Evolutionary conservation across 192 early-diverging fungal species (phyloP), one percentile per base, ranked within the genome.

Genomic region (Podila minutissima): DNA sequence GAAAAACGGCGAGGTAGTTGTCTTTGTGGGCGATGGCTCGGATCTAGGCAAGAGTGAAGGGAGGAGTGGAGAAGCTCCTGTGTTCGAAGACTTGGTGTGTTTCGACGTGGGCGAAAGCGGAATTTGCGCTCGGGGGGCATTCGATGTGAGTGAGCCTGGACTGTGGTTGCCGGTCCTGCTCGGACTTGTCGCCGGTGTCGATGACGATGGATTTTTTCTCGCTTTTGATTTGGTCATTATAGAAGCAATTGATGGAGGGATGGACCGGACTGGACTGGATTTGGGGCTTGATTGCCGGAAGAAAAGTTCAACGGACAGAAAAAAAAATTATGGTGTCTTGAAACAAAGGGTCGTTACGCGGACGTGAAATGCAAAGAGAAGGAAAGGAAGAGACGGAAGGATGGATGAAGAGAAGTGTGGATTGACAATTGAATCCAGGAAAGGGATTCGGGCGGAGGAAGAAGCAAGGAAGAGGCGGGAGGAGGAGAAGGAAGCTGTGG

Each of bases 191-290:
- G 22, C 5, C 20, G 53, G 53, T 1, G 59, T 20, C 17, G 59
- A 31, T 31, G 59, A 33, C 17, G 59, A 31, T 17, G 59, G 20
- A 13, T 60, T 60, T 22, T 55, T 72, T 32, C 70, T 62, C 10
- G 77, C 69, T 72, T 69, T 81, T 29, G 77, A 69, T 59, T 73
- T 81, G 64, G 77, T 66, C 77, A 81, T 81, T 51, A 62, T 67
- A 38, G 22, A 58, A 64, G 64, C 10, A 41, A 22, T 13, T 38
- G 41, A 28, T 22, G 19, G 24, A 20, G 33, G 38, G 22, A 37
- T 11, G 33, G 28, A 13, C 38, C 17, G 37, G 51, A 38, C 15
- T n/a, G 33, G 28, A 13, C 38, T 26, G 58, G 51, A 38, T 17
- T n/a, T 20, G 38, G 59, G 29, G 29, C 29, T 38, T 10, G 4